phyloP scores from a whole-genome alignment of 768 basidiomycete genomes.

The Boletus sp. region DNA sequence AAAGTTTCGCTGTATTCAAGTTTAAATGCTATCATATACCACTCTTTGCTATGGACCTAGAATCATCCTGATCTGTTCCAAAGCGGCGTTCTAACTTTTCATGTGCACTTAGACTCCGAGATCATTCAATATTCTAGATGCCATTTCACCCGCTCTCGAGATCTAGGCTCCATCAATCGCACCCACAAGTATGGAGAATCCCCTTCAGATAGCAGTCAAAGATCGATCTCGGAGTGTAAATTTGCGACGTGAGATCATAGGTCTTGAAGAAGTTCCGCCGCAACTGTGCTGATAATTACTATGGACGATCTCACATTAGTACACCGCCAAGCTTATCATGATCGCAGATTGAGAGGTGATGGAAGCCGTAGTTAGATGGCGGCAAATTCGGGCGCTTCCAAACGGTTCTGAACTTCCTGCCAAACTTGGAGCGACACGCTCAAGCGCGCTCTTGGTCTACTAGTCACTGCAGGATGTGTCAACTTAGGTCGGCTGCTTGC shows the following conservation, averaged over 20 bases:
- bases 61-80: too few species aligned
- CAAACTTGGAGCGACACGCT: too few species aligned
- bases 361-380: neutral
- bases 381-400: neutral
- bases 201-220: neutral
- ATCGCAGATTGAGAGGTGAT: constrained; percentile 20
- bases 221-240: neutral
- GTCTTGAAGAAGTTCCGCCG: neutral
- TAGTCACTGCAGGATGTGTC: neutral
- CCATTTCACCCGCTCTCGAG: too few species aligned
- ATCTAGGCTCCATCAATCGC: too few species aligned
- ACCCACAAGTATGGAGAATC: too few species aligned
- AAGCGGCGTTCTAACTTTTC: too few species aligned
- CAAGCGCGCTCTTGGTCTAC: too few species aligned
- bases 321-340: neutral
- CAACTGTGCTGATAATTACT: neutral
- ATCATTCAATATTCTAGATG: too few species aligned
- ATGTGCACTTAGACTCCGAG: too few species aligned
- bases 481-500: neutral
- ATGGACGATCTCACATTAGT: neutral
- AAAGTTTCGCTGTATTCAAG: too few species aligned
- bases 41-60: too few species aligned
- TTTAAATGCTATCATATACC: too few species aligned
- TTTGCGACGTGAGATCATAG: neutral
- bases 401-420: neutral